Percentiles rank a stretch among this genome's conserved stretches.
These are phyloP conservation scores for Metrosideros polymorpha DNA, from an alignment of 441 rosid species.

Conservation along the genomic window DNA sequence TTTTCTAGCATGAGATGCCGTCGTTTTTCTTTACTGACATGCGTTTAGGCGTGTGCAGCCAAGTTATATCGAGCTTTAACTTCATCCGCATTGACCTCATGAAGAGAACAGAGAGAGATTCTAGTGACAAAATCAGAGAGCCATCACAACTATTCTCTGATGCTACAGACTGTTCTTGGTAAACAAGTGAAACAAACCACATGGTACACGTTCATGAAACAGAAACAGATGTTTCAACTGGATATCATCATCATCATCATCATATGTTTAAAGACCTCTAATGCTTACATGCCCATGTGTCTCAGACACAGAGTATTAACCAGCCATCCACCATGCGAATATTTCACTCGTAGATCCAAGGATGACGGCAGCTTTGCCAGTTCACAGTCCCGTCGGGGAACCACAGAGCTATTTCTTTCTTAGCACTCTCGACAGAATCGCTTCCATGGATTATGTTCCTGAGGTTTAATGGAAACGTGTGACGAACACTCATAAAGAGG, in stretches of 20 bases:
- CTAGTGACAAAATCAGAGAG: neutral
- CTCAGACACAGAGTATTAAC: neutral
- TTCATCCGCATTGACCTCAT: too few species aligned
- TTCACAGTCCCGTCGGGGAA: slow-evolving; percentile 65
- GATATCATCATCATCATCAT: neutral
- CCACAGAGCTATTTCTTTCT: slow-evolving; percentile 84
- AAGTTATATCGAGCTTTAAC: too few species aligned
- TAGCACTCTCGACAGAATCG: slow-evolving; percentile 74
- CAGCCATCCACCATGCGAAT: neutral
- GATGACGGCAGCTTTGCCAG: slow-evolving; percentile 73
- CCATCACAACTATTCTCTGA: neutral
- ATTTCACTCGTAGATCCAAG: slow-evolving; percentile 72
- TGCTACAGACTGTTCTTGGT: neutral
- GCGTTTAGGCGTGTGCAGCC: too few species aligned
- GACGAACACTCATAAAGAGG: neutral
- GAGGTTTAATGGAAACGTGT: neutral
- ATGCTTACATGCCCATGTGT: neutral
- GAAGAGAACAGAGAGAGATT: too few species aligned
- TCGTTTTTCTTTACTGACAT: too few species aligned
- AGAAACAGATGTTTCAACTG: neutral
- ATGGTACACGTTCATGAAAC: neutral
- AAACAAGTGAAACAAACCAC: neutral
- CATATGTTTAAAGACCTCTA: neutral
- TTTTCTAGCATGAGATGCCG: too few species aligned
- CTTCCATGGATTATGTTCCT: slow-evolving; percentile 93